Conservation (phyloP, 2,329 filamentous ascomycete genomes). For the Fusarium kyushuense region DNA sequence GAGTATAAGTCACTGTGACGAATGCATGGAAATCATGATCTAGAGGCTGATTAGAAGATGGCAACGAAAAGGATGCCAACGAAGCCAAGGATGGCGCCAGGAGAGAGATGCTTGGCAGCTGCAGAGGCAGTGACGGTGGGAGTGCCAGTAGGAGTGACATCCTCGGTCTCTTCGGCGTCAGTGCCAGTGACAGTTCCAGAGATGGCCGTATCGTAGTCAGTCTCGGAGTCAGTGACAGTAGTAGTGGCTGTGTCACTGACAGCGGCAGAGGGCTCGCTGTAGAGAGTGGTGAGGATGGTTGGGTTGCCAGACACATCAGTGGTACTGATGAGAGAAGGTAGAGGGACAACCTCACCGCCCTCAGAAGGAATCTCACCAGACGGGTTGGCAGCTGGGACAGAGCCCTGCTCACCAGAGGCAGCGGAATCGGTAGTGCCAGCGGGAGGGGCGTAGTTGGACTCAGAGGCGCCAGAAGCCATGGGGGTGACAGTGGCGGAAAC, state of each 20-base stretch:
- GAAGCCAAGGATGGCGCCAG: constrained; percentile 44
- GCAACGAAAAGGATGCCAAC: constrained; percentile 46
- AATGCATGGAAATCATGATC: constrained; percentile 26
- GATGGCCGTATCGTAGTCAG: constrained; percentile 24
- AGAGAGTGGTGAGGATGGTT: constrained; percentile 37
- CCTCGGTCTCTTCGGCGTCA: constrained; percentile 34
- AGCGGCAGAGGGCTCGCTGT: constrained; percentile 34
- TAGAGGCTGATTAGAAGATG: constrained; percentile 44
- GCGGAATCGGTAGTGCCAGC: constrained; percentile 11
- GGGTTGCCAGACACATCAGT: constrained; percentile 37
- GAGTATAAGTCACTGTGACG: constrained; percentile 19
- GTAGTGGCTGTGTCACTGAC: constrained; percentile 32
- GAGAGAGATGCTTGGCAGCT: constrained; percentile 45
- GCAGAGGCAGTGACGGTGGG: constrained; percentile 50
- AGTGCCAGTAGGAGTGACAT: constrained; percentile 43
- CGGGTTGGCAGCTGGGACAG: background rate
- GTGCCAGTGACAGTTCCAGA: constrained; percentile 30
- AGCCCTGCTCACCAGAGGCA: background rate
- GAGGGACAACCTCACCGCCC: constrained; percentile 18
- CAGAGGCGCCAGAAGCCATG: constrained; percentile 1
- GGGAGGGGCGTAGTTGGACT: constrained; percentile 31
- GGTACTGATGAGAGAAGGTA: constrained; percentile 37
- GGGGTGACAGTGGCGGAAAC: constrained; percentile 15
- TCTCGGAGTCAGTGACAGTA: constrained; percentile 34
- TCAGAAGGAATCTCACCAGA: constrained; percentile 23